These are phyloP conservation scores for Yarrowia deformans DNA, from an alignment of 805 yeast species.

Conservation along the genomic window DNA sequence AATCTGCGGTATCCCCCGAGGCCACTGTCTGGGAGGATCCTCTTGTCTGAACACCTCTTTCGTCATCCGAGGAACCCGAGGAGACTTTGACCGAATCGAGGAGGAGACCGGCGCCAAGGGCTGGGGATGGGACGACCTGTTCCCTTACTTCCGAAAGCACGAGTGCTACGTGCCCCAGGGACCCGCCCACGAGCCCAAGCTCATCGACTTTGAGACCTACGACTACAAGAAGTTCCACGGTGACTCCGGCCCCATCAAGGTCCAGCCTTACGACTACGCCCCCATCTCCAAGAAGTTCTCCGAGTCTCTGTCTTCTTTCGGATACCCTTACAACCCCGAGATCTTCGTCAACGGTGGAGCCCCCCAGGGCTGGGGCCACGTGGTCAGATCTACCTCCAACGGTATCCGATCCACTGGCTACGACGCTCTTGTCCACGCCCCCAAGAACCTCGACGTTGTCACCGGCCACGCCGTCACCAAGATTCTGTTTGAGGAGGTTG, in stretches of 20 bases:
- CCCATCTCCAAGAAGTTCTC: slow-evolving; percentile 39
- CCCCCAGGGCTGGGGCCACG: slow-evolving; percentile 39
- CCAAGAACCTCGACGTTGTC: slow-evolving; percentile 36
- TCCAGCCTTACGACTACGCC: slow-evolving; percentile 39
- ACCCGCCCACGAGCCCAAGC: slow-evolving; percentile 35
- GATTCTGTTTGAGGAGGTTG: slow-evolving; percentile 36
- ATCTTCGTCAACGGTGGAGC: slow-evolving; percentile 39
- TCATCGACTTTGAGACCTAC: slow-evolving; percentile 29
- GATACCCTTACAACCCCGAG: slow-evolving; percentile 40
- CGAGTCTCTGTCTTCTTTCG: slow-evolving; percentile 36
- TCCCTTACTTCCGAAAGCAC: slow-evolving; percentile 46
- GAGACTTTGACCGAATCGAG: slow-evolving; percentile 49
- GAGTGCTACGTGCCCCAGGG: slow-evolving; percentile 43
- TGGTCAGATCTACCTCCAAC: slow-evolving; percentile 36
- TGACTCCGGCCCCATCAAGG: slow-evolving; percentile 39
- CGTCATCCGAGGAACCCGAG: slow-evolving; percentile 49
- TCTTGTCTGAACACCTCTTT: slow-evolving; percentile 50
- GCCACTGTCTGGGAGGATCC: slow-evolving; percentile 51
- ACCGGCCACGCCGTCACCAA: slow-evolving; percentile 39
- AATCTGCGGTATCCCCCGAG: slow-evolving; percentile 47
- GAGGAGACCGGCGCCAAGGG: slow-evolving; percentile 48
- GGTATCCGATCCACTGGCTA: slow-evolving; percentile 39
- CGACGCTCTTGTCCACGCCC: slow-evolving; percentile 39
- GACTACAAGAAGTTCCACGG: slow-evolving; percentile 40
- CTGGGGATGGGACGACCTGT: slow-evolving; percentile 49